A percentile compares a stretch with the other conserved stretches of the same genome.
phyloP scores from a whole-genome alignment of 2,329 filamentous ascomycete species.

The Aspergillus tubingensis region DNA sequence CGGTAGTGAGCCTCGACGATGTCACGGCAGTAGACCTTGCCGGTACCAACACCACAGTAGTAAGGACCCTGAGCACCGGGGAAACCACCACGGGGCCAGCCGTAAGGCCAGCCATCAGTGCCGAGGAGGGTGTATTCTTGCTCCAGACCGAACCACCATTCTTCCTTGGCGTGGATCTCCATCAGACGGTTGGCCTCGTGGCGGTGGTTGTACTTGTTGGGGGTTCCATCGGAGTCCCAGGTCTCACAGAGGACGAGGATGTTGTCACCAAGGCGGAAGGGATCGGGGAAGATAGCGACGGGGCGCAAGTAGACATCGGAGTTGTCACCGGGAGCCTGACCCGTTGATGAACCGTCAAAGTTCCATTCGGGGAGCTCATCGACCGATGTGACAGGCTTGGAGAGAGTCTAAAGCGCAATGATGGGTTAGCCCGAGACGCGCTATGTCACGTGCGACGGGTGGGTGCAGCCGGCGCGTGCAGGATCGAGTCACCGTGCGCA shows the following conservation, averaged over 20 bases:
- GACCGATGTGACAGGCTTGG: conserved; percentile 57
- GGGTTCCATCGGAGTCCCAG: conserved; percentile 89
- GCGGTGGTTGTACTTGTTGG: conserved; percentile 98
- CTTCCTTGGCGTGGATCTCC: conserved; percentile 77
- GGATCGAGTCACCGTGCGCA: conserved; percentile 26
- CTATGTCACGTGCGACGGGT: conserved; percentile 31
- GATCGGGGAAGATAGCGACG: conserved; percentile 84
- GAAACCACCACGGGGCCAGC: conserved; percentile 86
- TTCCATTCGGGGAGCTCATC: conserved; percentile 76
- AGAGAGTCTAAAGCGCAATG: conserved; percentile 59
- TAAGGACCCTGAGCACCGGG: conserved; percentile 91
- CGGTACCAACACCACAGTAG: conserved; percentile 97
- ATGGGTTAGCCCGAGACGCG: conserved; percentile 3
- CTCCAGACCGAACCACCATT: conserved; percentile 97
- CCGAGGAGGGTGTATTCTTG: conserved; percentile 97
- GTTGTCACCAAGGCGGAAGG: conserved; percentile 87
- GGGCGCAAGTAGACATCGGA: conserved; percentile 96
- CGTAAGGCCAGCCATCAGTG: conserved; percentile 81
- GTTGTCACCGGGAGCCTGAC: conserved; percentile 90
- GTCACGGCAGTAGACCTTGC: conserved; percentile 97
- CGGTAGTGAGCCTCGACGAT: conserved; percentile 96
- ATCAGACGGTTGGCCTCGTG: conserved; percentile 89
- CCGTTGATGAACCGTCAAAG: conserved; percentile 87
- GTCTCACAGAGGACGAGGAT: conserved; percentile 93
- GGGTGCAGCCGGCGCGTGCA: conserved; percentile 28